Evolutionary conservation across 1,139 yeast genomes (phyloP), one percentile per base, ranked within the genome.

Genomic region (Nematodospora anomalae): DNA sequence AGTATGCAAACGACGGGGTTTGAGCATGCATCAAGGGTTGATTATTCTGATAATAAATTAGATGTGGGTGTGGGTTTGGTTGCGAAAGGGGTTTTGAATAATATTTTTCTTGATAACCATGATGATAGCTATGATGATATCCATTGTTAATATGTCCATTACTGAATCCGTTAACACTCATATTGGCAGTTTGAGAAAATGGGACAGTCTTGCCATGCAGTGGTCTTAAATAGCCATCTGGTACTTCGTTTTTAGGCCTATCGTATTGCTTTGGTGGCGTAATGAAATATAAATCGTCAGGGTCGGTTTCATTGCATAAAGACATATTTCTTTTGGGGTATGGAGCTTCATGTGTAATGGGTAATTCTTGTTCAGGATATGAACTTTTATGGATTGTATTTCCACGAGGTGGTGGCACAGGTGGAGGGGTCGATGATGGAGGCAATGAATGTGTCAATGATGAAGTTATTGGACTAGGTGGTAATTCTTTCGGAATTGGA

Each of bases 161-260:
- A 5, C 21, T 24, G 11, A 22, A 20, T 27, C 28, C 11, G 28
- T 28, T 28, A 16, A 21, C 21, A 18, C 8, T 18, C 8, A 6
- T 18, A 18, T 18, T 18, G 8, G 6, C 8, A 6, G 21, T 6
- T 8, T 18, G 21, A 18, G 8, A 8, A 6, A 18, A 6, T 18
- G 21, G 21, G 1, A 39, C 31, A n/a, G 33, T 25, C 3, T 34
- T 28, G 10, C 32, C 24, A 29, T 31, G 27, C 21, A 25, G 27
- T 6, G 34, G 38, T 9, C 28, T 38, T 11, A 26, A 13, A 16
- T 29, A 33, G 8, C 40, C 42, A 15, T 37, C 38, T 5, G 42
- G 42, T 2, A 31, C 28, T 28, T 33, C 35, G 13, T 26, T 26
- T 18, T 33, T 33, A 12, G 40, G 31, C 18, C 33, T 26, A 7